These are phyloP conservation scores for Curvularia eragrostidis DNA, from an alignment of 2,329 filamentous ascomycete species.

Conservation along the genomic window DNA sequence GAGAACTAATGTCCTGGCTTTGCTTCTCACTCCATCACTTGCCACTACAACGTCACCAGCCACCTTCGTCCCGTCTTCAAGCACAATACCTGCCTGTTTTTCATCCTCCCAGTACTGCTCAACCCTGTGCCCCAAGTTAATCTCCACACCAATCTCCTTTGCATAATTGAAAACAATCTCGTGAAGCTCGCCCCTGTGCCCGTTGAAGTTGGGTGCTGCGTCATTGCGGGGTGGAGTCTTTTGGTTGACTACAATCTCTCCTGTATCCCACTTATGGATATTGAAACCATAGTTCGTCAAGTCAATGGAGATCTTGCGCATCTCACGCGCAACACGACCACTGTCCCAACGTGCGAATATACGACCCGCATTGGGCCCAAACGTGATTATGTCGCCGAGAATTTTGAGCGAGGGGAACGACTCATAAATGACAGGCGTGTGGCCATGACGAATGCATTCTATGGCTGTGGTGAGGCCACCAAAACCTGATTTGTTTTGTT, in stretches of 20 bases:
- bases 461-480: constrained; percentile 68
- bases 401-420: constrained; percentile 63
- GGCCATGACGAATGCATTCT: constrained; percentile 67
- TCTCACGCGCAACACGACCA: constrained; percentile 56
- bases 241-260: constrained; percentile 67
- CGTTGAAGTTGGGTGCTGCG: constrained; percentile 64
- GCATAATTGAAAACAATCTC: constrained; percentile 66
- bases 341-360: constrained; percentile 67
- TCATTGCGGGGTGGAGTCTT: constrained; percentile 53
- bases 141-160: constrained; percentile 61
- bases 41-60: constrained; percentile 59
- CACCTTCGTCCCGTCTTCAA: constrained; percentile 58
- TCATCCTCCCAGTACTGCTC: constrained; percentile 63
- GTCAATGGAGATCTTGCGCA: constrained; percentile 62
- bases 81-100: constrained; percentile 58
- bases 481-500: constrained; percentile 55
- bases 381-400: constrained; percentile 68
- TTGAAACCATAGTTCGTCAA: constrained; percentile 63
- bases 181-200: constrained; percentile 67
- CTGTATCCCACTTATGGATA: constrained; percentile 66
- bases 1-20: constrained; percentile 59
- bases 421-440: constrained; percentile 65
- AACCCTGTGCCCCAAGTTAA: constrained; percentile 61
- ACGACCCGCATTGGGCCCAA: constrained; percentile 66
- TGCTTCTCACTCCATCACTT: constrained; percentile 61